A percentile compares a stretch with the other conserved stretches of the same genome.
phyloP scores from a whole-genome alignment of 177 flowering plant genomes.

The Vitis hybrid region DNA sequence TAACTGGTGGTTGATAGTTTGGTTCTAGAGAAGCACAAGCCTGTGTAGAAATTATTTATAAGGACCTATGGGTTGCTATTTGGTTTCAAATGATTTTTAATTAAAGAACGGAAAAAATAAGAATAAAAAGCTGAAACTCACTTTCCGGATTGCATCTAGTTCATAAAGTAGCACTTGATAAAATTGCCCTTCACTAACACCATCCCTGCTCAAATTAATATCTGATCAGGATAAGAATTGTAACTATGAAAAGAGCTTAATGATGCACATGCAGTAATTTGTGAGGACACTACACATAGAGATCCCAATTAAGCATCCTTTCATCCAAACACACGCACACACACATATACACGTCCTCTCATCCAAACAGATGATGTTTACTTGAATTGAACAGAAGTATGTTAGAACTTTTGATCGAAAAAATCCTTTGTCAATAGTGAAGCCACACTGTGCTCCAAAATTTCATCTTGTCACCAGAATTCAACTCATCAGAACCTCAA shows the following conservation, averaged over 20 bases:
- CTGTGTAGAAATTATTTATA: constrained; percentile 29
- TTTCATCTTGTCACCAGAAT: too few relatives aligned
- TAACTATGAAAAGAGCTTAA: background rate
- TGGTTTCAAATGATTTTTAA: background rate
- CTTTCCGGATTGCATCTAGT: constrained; percentile 92
- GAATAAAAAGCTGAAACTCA: constrained; percentile 15
- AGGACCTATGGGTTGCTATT: background rate
- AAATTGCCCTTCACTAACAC: constrained; percentile 97
- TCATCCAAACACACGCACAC: too few relatives aligned
- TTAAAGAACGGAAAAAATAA: background rate
- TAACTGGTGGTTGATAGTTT: constrained; percentile 87
- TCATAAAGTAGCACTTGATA: constrained; percentile 92
- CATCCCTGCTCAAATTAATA: constrained; percentile 65
- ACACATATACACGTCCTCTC: too few relatives aligned
- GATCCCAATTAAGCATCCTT: too few relatives aligned
- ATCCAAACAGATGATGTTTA: too few relatives aligned
- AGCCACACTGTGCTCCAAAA: too few relatives aligned
- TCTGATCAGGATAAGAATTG: background rate
- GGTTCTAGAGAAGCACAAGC: constrained; percentile 92
- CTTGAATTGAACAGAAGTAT: too few relatives aligned
- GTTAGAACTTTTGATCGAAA: too few relatives aligned
- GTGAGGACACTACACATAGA: too few relatives aligned
- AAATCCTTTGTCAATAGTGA: too few relatives aligned
- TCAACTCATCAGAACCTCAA: too few relatives aligned
- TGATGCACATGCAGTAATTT: too few relatives aligned